Base-by-base conservation (phyloP, 306 rosid genomes). In the Rubus idaeus region DNA sequence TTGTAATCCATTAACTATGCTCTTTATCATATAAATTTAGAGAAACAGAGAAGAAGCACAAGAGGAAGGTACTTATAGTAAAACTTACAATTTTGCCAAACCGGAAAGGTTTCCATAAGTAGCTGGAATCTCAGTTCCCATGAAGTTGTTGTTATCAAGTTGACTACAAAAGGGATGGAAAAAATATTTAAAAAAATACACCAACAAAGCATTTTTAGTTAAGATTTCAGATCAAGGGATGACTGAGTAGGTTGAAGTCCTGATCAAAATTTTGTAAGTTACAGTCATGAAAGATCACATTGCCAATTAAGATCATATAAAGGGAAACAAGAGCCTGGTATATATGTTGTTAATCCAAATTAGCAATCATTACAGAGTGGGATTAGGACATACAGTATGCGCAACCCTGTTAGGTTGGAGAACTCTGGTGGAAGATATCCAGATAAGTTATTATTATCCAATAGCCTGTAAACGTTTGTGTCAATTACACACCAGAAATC, bases 121-220 rank as follows among this genome's bases (percentile, higher is more conserved):
- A 50, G 74, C 81, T 39, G 98, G 98, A 89, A 95, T 92, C 46
- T 51, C 80, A 79, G 45, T 67, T 76, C 92, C 97, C 0, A 23
- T 76, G 56, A 95, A 92, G 86, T 95, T 82, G 84, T 95, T 95
- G 87, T 92, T 92, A 85, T 95, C 98, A 74, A 92, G 87, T 78
- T 95, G 98, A 74, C 98, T 95, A 90, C 89, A 87, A 82, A 75
- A 73, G 65, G 66, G 85, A 71, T 58, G 41, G 56, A 26, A 30
- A 16, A 39, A 51, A 44, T 12, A 20, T 3, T 1, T 30, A 46
- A 4, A 73, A 61, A 6, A 40, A 77, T 16, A 64, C 64, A 21
- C 40, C 4, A 37, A 73, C 17, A 40, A 30, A 18, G 12, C 57
- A 51, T 12, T 17, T 39, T 13, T 2, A 64, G 9, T 12, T 5